phyloP scores from a whole-genome alignment of 768 basidiomycete genomes.

The Lyophyllum semitale region DNA sequence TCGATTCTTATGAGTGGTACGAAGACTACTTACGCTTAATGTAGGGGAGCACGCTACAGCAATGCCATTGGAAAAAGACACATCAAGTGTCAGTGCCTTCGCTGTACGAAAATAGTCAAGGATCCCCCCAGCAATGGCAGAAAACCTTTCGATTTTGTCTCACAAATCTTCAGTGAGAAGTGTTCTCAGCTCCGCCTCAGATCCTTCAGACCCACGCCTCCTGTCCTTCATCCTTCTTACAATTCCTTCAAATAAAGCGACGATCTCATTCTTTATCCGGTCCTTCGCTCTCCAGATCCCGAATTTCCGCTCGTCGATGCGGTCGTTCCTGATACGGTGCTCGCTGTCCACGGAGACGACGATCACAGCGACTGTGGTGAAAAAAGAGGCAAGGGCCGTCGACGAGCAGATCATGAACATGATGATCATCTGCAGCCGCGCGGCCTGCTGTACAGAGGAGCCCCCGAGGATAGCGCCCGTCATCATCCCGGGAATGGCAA shows the following conservation, averaged over 20 bases:
- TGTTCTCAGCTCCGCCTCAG: background rate
- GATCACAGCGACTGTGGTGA: constrained; percentile 62
- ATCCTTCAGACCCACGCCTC: constrained; percentile 52
- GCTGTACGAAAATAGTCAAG: no score
- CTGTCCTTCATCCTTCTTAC: background rate
- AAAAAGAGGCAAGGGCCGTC: constrained; percentile 70
- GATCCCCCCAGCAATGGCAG: background rate
- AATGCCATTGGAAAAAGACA: no score
- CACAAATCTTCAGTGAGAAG: background rate
- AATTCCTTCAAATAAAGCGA: background rate
- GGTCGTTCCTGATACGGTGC: constrained; percentile 63
- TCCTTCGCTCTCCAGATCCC: constrained; percentile 23
- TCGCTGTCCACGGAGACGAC: constrained; percentile 66
- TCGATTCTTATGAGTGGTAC: no score
- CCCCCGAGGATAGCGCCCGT: constrained; percentile 90
- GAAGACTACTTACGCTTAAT: no score
- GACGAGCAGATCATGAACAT: constrained; percentile 91
- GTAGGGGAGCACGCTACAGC: no score
- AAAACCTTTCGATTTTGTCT: background rate
- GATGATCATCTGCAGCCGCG: constrained; percentile 88
- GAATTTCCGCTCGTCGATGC: constrained; percentile 46
- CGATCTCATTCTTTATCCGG: constrained; percentile 8
- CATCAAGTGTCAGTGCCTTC: no score
- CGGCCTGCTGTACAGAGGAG: constrained; percentile 81
- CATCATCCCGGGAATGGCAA: constrained; percentile 90